Evolutionary conservation across 768 basidiomycete species (phyloP).

Genomic region (Rhodotorula paludigena): DNA sequence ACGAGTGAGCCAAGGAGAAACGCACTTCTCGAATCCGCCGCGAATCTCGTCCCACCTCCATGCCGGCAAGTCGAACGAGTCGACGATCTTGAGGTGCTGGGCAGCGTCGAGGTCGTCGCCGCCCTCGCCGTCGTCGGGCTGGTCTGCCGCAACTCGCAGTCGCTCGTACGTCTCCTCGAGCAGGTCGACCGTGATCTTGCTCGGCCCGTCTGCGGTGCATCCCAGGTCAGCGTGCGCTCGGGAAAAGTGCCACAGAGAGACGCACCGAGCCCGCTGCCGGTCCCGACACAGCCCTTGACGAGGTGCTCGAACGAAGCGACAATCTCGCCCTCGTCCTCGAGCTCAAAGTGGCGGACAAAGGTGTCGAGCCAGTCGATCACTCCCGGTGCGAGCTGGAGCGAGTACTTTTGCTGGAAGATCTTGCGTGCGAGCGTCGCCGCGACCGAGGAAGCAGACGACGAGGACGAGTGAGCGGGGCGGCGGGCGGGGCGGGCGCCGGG

Average conservation of each 20-base stretch:
- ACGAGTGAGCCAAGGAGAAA: background rate
- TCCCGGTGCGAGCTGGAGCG: slow-evolving; percentile 32
- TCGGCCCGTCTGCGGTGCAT: slow-evolving; percentile 24
- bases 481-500: background rate
- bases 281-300: slow-evolving; percentile 21
- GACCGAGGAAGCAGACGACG: background rate
- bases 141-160: slow-evolving; percentile 26
- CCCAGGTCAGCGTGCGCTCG: background rate
- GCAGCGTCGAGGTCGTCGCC: slow-evolving; percentile 60
- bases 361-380: slow-evolving; percentile 29
- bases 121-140: background rate
- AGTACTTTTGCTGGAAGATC: slow-evolving; percentile 34
- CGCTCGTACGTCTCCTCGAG: slow-evolving; percentile 40
- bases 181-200: slow-evolving; percentile 29
- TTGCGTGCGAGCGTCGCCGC: slow-evolving; percentile 23
- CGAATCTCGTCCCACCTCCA: slow-evolving; percentile 86
- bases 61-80: slow-evolving; percentile 92
- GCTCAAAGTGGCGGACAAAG: slow-evolving; percentile 9
- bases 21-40: slow-evolving; percentile 81
- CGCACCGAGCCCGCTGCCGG: slow-evolving; percentile 31
- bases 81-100: slow-evolving; percentile 71
- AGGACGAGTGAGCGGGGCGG: background rate
- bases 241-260: background rate
- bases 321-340: slow-evolving; percentile 28
- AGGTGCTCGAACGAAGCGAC: slow-evolving; percentile 25